These are phyloP conservation scores for Nepenthes mirabilis DNA, from an alignment of 148 eudicot genomes.

Conservation along the genomic window DNA sequence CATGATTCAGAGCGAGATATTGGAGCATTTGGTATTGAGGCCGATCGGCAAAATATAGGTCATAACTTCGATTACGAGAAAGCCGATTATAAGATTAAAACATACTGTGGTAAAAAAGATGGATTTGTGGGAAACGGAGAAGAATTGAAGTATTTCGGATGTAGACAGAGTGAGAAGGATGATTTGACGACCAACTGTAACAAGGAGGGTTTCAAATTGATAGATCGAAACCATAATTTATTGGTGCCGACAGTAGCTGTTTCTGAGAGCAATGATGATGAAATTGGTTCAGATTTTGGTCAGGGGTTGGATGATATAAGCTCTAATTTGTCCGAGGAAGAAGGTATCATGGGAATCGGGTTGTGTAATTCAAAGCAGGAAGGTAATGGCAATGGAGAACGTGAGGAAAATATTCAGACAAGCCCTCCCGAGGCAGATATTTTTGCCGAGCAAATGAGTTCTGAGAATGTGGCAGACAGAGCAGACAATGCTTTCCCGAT, in stretches of 20 bases:
- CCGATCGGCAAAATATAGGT: no score
- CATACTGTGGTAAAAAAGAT: neutral
- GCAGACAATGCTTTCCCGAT: neutral
- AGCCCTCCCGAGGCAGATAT: conserved; percentile 41
- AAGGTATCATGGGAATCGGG: no score
- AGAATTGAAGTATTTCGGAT: neutral
- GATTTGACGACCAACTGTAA: conserved; percentile 2
- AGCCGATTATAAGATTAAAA: neutral
- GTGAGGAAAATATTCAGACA: conserved; percentile 27
- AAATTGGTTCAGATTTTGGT: neutral
- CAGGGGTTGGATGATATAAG: conserved; percentile 5
- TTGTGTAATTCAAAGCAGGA: neutral
- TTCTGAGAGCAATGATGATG: neutral
- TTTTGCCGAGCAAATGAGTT: neutral
- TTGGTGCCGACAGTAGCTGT: neutral
- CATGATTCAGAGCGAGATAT: neutral
- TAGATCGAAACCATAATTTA: conserved; percentile 9
- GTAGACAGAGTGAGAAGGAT: neutral
- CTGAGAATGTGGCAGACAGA: no score
- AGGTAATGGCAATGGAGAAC: conserved; percentile 4
- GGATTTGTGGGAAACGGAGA: neutral
- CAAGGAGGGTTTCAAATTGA: neutral
- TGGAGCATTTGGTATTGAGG: no score
- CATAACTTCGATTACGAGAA: no score
- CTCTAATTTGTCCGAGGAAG: conserved; percentile 3